Base-by-base conservation (phyloP, 495 filamentous ascomycete genomes). In the Letharia lupina region DNA sequence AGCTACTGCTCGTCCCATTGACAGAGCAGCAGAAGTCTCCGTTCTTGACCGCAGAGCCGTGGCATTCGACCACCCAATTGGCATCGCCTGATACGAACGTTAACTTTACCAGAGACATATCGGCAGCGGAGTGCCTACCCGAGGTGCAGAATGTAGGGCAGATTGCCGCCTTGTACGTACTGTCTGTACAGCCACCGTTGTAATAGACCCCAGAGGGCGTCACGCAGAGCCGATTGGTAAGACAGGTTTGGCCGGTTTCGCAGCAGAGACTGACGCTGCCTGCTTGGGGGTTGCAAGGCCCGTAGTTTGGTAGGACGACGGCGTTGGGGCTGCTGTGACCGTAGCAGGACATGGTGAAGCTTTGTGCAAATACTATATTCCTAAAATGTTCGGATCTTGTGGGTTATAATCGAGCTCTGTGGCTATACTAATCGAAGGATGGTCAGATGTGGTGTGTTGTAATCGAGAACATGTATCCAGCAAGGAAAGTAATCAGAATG, bases 111-210 rank as follows among this genome's bases (percentile, higher is more conserved):
- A 35, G 33, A 39, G 42, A 23, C 23, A 5, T 15, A 31, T 54
- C 31, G 41, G 9, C 13, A 16, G 15, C 2, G n/a, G 3, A 28
- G 35, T 37, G 35, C 16, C 15, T 48, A 69, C 67, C 67, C 11
- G 18, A 37, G 9, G 48, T 48, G 48, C 67, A 69, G 54, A 69
- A 66, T 16, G 40, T 42, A 18, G 67, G 60, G 42, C 67, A 69
- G 35, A 56, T 48, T 18, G 37, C 37, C 3, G 65, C 44, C 7
- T 50, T 33, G n/a, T 67, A 67, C 15, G 57, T 61, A 16, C 28
- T 52, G 33, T 70, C 68, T 11, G 68, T 67, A 33, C 68, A 70
- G 23, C 56, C 68, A 35, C 68, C 65, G n/a, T 37, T 57, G 62
- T 70, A 70, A 28, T 65, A 61, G 16, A 44, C n/a, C 39, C 50